These are phyloP conservation scores for Candida sanyiensis DNA, from an alignment of 805 yeast genomes.

Conservation along the genomic window DNA sequence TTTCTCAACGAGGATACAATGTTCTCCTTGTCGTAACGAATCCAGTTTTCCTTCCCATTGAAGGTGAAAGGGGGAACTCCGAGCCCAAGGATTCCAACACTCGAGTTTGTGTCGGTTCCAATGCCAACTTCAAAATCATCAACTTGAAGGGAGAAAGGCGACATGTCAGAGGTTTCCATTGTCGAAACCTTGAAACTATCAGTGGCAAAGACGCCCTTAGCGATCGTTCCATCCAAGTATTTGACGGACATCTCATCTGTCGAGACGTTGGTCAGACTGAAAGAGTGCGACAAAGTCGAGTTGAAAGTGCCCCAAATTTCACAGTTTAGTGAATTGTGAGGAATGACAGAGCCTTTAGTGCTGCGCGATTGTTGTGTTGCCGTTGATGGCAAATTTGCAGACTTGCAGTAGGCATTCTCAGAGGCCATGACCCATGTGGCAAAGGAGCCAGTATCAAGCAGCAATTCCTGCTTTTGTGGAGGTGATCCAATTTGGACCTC, in stretches of 20 bases:
- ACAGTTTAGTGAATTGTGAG: slow-evolving; percentile 9
- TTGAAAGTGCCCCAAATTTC: slow-evolving; percentile 9
- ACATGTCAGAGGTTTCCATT: background rate
- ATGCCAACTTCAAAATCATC: slow-evolving; percentile 25
- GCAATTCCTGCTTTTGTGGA: slow-evolving; percentile 24
- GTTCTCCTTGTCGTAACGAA: slow-evolving; percentile 8
- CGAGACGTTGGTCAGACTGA: background rate
- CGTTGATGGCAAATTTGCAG: background rate
- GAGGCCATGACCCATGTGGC: slow-evolving; percentile 29
- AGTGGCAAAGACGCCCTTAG: slow-evolving; percentile 5
- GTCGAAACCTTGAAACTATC: slow-evolving; percentile 11
- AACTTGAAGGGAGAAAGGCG: background rate
- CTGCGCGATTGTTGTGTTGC: background rate
- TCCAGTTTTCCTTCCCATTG: slow-evolving; percentile 2
- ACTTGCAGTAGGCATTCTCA: slow-evolving; percentile 14
- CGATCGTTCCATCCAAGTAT: slow-evolving; percentile 8
- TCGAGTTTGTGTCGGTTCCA: slow-evolving; percentile 28
- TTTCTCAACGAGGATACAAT: slow-evolving; percentile 12
- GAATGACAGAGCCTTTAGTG: background rate
- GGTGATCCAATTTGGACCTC: slow-evolving; percentile 17
- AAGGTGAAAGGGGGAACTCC: slow-evolving; percentile 24
- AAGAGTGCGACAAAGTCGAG: slow-evolving; percentile 1
- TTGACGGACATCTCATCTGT: background rate
- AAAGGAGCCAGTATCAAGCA: slow-evolving; percentile 33
- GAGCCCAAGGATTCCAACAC: slow-evolving; percentile 41